phyloP scores from a whole-genome alignment of 305 asterid species.

The Fraxinus albicans region DNA sequence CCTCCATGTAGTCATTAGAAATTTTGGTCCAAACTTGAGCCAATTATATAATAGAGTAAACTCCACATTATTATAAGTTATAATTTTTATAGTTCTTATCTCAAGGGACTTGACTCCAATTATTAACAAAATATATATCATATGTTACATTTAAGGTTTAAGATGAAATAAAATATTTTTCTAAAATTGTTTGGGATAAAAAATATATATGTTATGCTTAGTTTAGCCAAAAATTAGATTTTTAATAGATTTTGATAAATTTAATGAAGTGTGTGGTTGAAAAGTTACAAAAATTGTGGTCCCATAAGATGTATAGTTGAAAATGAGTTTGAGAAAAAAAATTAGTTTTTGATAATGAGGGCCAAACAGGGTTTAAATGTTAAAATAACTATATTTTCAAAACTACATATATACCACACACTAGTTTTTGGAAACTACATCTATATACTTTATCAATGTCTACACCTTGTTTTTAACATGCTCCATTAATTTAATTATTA shows the following conservation, averaged over 20 bases:
- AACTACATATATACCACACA: neutral
- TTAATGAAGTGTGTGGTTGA: neutral
- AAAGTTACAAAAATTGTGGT: neutral
- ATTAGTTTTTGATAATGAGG: neutral
- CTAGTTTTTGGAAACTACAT: neutral
- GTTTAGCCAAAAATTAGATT: neutral
- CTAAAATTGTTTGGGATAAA: neutral
- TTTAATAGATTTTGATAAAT: neutral
- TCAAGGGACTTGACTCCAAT: neutral
- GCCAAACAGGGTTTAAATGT: neutral
- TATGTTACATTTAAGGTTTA: neutral
- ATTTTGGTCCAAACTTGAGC: neutral
- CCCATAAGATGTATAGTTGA: neutral
- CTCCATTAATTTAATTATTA: neutral
- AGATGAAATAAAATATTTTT: neutral
- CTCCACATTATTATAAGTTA: neutral
- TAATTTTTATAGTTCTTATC: neutral
- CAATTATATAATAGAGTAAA: neutral
- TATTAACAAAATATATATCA: neutral
- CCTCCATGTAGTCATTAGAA: neutral
- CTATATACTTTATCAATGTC: neutral
- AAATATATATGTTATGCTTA: neutral
- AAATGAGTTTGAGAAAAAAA: neutral
- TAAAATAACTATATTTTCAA: neutral
- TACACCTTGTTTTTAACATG: neutral